These are phyloP conservation scores for Taiozyma onychis DNA, from an alignment of 1,139 yeast species.

Conservation along the genomic window DNA sequence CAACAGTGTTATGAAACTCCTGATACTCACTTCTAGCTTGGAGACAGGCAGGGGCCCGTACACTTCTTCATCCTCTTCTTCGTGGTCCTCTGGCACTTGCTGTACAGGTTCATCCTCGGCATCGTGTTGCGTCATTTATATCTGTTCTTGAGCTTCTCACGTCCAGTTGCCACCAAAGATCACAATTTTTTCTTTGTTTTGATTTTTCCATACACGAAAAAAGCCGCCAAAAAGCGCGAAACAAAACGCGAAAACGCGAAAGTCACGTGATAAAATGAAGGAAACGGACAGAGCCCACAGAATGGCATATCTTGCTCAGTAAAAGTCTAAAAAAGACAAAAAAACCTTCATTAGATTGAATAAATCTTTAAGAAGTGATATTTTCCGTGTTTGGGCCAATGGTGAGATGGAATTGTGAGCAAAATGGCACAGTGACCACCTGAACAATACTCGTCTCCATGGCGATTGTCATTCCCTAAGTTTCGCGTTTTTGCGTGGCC, in stretches of 20 bases:
- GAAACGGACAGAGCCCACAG: too few species aligned
- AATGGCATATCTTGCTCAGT: too few species aligned
- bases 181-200: constrained; percentile 7
- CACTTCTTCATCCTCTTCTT: constrained; percentile 37
- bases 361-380: too few species aligned
- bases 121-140: constrained; percentile 10
- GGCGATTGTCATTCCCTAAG: background rate
- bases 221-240: constrained; percentile 3
- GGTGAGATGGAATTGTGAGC: too few species aligned
- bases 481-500: background rate
- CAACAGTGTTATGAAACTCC: background rate
- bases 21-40: constrained; percentile 29
- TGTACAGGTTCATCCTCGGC: constrained; percentile 10
- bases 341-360: too few species aligned
- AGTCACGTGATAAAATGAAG: constrained; percentile 6
- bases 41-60: constrained; percentile 43
- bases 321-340: too few species aligned
- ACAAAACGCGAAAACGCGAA: constrained; percentile 5
- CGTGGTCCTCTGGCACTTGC: constrained; percentile 16
- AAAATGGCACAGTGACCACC: too few species aligned
- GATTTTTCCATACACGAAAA: constrained; percentile 5
- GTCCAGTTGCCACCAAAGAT: constrained; percentile 5
- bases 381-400: too few species aligned
- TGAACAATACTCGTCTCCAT: background rate
- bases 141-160: background rate